Conservation (phyloP, 257 asterid species). For the Mentha longifolia region DNA sequence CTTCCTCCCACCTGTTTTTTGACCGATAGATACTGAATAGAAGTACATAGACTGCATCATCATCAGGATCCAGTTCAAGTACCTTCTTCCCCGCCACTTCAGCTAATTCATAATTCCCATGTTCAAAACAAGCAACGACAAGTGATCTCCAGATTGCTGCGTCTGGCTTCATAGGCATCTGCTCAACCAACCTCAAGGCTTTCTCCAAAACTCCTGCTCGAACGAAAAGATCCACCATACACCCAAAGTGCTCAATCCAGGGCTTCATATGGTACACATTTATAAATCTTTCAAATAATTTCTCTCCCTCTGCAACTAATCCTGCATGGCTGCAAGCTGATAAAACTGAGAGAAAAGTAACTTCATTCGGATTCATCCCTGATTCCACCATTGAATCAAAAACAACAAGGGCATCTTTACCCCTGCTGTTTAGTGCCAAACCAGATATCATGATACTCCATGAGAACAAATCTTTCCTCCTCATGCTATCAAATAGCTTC, state of each 20-base stretch:
- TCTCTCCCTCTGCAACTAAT: conserved; percentile 69
- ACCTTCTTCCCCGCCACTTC: conserved; percentile 59
- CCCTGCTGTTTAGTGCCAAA: conserved; percentile 72
- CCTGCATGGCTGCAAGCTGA: conserved; percentile 85
- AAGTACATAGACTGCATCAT: conserved; percentile 68
- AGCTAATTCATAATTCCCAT: conserved; percentile 62
- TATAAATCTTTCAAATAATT: conserved; percentile 46
- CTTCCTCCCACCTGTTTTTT: conserved; percentile 60
- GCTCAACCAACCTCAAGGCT: conserved; percentile 49
- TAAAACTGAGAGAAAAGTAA: conserved; percentile 67
- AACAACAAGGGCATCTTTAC: conserved; percentile 56
- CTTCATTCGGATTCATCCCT: conserved; percentile 60
- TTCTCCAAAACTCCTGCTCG: conserved; percentile 67
- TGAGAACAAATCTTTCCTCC: conserved; percentile 63
- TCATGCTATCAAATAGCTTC: conserved; percentile 51
- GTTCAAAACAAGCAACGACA: conserved; percentile 55
- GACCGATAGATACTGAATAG: conserved; percentile 63
- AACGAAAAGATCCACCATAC: conserved; percentile 77
- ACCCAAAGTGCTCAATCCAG: conserved; percentile 69
- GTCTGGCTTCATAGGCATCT: conserved; percentile 77
- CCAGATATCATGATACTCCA: conserved; percentile 80
- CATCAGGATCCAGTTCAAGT: conserved; percentile 65
- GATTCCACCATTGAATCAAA: conserved; percentile 66
- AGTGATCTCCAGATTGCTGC: conserved; percentile 80
- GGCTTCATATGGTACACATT: conserved; percentile 43